Evolutionary conservation across 2,329 filamentous ascomycete genomes (phyloP).

Genomic region (Pseudomassariella vexata): DNA sequence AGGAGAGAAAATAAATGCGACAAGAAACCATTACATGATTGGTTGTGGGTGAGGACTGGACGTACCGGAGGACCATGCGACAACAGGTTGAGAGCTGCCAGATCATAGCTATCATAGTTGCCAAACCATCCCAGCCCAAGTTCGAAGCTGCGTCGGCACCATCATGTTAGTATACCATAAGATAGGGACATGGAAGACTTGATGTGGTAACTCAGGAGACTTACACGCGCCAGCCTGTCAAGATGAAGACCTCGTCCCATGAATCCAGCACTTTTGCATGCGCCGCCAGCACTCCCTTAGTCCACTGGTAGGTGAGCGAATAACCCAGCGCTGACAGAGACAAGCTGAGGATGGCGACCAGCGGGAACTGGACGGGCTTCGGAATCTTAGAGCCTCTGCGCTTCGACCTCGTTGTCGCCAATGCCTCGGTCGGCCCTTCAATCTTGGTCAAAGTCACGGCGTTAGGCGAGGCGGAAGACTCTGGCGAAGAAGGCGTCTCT

Average conservation of each 20-base stretch:
- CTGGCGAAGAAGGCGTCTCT: conserved; percentile 1
- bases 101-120: conserved; percentile 68
- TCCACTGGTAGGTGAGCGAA: conserved; percentile 53
- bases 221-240: conserved; percentile 51
- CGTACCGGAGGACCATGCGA: conserved; percentile 67
- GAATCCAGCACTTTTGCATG: conserved; percentile 60
- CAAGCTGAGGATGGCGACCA: conserved; percentile 50
- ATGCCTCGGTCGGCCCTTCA: not conserved
- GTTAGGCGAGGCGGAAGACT: conserved; percentile 2
- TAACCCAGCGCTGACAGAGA: conserved; percentile 60
- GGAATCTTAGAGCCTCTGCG: conserved; percentile 33
- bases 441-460: conserved; percentile 1
- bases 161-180: conserved; percentile 33
- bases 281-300: conserved; percentile 58
- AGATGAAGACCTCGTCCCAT: conserved; percentile 52
- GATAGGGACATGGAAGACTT: not conserved
- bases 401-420: conserved; percentile 4
- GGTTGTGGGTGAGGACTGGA: too few relatives aligned
- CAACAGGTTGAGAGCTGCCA: conserved; percentile 60
- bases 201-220: too few relatives aligned
- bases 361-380: conserved; percentile 41
- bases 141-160: conserved; percentile 52
- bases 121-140: conserved; percentile 68
- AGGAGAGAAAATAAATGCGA: too few relatives aligned
- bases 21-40: too few relatives aligned